Evolutionary conservation across 75 land plant species (phyloP), one percentile per base, ranked within the genome.

Genomic region (Azolla pinnata): DNA sequence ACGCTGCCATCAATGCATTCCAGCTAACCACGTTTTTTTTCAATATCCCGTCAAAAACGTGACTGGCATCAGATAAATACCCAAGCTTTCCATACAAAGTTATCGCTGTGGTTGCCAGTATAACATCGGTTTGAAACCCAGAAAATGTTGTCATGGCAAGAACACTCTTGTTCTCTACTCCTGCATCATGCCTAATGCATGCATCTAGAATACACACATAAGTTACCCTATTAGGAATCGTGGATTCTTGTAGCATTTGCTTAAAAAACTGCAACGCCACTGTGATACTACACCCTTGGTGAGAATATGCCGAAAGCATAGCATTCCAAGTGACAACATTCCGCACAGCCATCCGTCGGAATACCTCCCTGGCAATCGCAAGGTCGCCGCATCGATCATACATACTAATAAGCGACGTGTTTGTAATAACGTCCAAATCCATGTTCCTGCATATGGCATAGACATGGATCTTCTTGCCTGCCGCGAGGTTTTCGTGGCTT

Each of bases 231-330:
- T 44, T 34, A 5, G 68, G 68, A 26, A 24, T 29, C 26, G 32
- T 9, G 2, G 50, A 48, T 26, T 54, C 8, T 21, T 33, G 2
- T 9, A 29, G 38, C 60, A 66, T 66, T 12, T 28, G 25, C 31
- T 29, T 17, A 27, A 80, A 75, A 27, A 75, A 49, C 19, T 65
- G 44, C 48, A 86, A 50, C 30, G 90, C 83, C 57, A 69, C 30
- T 31, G 54, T 47, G 27, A 61, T 25, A 24, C 29, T 35, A n/a
- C n/a, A n/a, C 28, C 81, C 86, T 59, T 79, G 67, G 26, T 56
- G 32, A 7, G 44, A 40, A 35, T 14, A 35, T 2, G 25, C 59
- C 33, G 21, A 29, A 24, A 56, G 31, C 47, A 65, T 32, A 8
- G 42, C 42, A 42, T 55, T 65, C 67, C 67, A 65, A 0, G 61